A percentile compares a stretch with the other conserved stretches of the same genome.
phyloP scores from a whole-genome alignment of 176 grass and related monocot species.

The Bolboschoenus planiculmis region DNA sequence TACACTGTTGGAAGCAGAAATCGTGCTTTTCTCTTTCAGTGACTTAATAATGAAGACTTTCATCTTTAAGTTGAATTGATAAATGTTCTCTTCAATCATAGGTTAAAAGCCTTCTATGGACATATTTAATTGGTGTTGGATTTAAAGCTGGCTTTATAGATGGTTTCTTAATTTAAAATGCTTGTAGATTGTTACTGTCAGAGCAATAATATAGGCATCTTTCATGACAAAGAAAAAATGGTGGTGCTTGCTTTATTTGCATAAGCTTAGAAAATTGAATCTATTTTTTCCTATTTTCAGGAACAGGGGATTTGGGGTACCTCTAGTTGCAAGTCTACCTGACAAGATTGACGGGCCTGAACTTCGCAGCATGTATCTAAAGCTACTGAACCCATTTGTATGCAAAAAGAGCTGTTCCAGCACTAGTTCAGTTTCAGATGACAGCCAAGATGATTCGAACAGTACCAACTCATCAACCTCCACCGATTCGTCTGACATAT shows the following conservation, averaged over 20 bases:
- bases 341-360: slow-evolving; percentile 50
- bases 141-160: background rate
- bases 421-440: slow-evolving; percentile 23
- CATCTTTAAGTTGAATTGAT: background rate
- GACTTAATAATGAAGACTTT: background rate
- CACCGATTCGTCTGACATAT: slow-evolving; percentile 20
- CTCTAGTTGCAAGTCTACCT: slow-evolving; percentile 58
- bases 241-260: background rate
- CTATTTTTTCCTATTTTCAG: background rate
- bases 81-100: background rate
- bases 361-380: slow-evolving; percentile 46
- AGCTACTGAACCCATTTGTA: slow-evolving; percentile 61
- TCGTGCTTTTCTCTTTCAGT: background rate
- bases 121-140: background rate
- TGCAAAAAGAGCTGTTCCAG: slow-evolving; percentile 23
- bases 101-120: background rate
- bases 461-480: slow-evolving; percentile 20
- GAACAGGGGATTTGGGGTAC: slow-evolving; percentile 43
- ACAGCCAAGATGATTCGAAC: slow-evolving; percentile 21
- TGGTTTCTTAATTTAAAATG: background rate
- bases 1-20: background rate
- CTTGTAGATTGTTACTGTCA: background rate
- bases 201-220: background rate
- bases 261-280: background rate
- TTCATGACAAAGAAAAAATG: background rate